Base-by-base conservation (phyloP, 805 yeast species). In the Metschnikowia baotianmanensis region DNA sequence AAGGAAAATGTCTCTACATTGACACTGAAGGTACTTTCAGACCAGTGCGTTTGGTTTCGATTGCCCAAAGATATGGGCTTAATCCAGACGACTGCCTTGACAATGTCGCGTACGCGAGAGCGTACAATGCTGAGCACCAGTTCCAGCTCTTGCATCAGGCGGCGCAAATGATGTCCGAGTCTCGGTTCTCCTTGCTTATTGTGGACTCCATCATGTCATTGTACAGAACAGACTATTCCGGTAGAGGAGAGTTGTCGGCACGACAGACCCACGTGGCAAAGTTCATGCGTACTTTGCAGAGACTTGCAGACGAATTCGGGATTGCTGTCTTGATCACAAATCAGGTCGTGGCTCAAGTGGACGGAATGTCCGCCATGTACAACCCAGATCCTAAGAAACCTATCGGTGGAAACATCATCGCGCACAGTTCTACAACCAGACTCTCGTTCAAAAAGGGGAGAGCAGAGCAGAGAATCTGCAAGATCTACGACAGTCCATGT, bases 311-410 rank as follows among this genome's bases (percentile, higher is more conserved):
- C 63, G 98, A 91, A 67, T 93, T 86, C 65, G 99, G 99, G 33
- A 88, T 93, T 42, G 99, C 98, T 0, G 96, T 91, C 8, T 89
- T 93, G 6, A 88, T 93, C 33, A 69, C 74, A 30, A 93, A 93
- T 65, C 99, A 93, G 64, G 99, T 93, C 17, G 96, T 88, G 6
- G 97, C 98, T 4, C 97, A 90, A 63, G 99, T 93, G 15, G 99
- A 93, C 58, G 93, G 91, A 1, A 95, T 95, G 56, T 80, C 80
- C 30, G 74, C 78, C 20, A 68, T 80, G 69, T 90, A 82, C 62
- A 89, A 90, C 53, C 96, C 96, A 1, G 99, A 93, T 62, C 97
- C 98, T 12, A 93, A 93, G 63, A 93, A 93, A 62, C 99, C 99
- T 13, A 91, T 93, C 52, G 99, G 99, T 47, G 99, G 99, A 55